A percentile compares a stretch with the other conserved stretches of the same genome.
Conservation (phyloP, 495 filamentous ascomycete species). For the Sordaria brevicollis region DNA sequence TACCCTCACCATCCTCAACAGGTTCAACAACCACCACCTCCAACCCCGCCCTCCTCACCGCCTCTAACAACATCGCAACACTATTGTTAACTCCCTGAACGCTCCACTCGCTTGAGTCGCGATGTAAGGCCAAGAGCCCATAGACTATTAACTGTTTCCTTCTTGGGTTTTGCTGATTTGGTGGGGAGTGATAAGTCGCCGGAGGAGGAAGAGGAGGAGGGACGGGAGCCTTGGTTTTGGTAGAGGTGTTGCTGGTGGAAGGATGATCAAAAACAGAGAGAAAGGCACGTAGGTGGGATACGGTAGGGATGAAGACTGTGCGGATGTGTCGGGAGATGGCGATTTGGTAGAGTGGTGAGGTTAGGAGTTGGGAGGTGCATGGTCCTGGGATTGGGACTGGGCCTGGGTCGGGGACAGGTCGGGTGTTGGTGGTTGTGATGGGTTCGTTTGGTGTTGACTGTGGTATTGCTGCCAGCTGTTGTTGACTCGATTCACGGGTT, state of each 20-base stretch:
- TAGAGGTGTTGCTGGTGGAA: constrained; percentile 15
- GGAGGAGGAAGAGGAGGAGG: constrained; percentile 10
- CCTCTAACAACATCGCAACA: constrained; percentile 56
- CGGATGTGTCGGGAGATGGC: constrained; percentile 55
- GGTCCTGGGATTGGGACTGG: background rate
- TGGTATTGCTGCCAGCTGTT: background rate
- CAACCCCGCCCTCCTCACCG: constrained; percentile 35
- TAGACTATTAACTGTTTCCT: constrained; percentile 52
- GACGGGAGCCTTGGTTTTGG: constrained; percentile 11
- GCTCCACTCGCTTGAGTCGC: constrained; percentile 67
- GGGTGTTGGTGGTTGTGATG: background rate
- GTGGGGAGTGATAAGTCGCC: background rate
- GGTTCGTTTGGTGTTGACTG: background rate
- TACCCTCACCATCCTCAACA: background rate
- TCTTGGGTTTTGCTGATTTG: background rate
- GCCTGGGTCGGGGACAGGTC: too few species aligned
- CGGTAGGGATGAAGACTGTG: constrained; percentile 59
- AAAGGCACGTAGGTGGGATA: constrained; percentile 69
- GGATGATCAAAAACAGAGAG: constrained; percentile 48
- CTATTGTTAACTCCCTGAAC: constrained; percentile 71
- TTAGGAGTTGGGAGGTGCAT: constrained; percentile 30
- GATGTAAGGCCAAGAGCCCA: constrained; percentile 57
- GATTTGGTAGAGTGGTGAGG: constrained; percentile 59
- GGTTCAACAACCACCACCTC: constrained; percentile 26
- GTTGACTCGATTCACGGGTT: background rate